Percentiles rank a stretch among this genome's conserved stretches.
Evolutionary conservation across 352 stramenopile species (phyloP).

Genomic region (Aphanomyces cochlioides): DNA sequence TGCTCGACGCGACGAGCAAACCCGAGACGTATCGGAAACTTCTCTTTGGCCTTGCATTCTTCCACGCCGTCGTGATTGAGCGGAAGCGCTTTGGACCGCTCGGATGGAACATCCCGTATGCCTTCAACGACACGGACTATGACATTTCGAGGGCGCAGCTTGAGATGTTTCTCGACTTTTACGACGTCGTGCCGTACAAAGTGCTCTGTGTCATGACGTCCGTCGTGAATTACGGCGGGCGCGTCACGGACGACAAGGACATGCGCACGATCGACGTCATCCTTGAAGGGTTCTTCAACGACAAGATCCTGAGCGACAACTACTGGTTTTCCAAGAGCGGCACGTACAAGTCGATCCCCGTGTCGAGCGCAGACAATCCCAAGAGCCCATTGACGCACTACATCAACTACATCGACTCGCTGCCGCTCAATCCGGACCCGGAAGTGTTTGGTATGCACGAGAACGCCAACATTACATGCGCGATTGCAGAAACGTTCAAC

Average conservation of each 20-base stretch:
- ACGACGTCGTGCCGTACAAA: conserved; percentile 61
- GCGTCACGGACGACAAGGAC: conserved; percentile 92
- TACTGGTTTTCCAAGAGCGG: conserved; percentile 61
- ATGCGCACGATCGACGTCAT: conserved; percentile 49
- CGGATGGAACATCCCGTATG: conserved; percentile 36
- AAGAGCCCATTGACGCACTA: conserved; percentile 23
- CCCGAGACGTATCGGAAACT: conserved; percentile 33
- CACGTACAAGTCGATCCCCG: conserved; percentile 78
- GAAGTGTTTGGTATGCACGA: conserved; percentile 95
- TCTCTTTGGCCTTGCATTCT: conserved; percentile 45
- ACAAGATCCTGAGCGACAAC: conserved; percentile 39
- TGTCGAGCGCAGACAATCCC: conserved; percentile 3
- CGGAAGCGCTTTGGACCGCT: conserved; percentile 32
- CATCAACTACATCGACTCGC: conserved; percentile 28
- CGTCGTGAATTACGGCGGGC: conserved; percentile 90
- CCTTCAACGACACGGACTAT: conserved; percentile 92
- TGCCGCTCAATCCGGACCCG: conserved; percentile 81
- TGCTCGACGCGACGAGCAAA: conserved; percentile 51
- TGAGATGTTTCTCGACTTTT: conserved; percentile 85
- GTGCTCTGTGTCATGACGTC: conserved; percentile 59
- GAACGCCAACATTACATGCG: conserved; percentile 93
- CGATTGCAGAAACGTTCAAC: conserved; percentile 85
- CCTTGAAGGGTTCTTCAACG: conserved; percentile 48
- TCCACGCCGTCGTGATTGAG: conserved; percentile 47
- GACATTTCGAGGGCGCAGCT: conserved; percentile 41